phyloP scores from a whole-genome alignment of 169 alveolate genomes.

The Plasmodium blacklocki region DNA sequence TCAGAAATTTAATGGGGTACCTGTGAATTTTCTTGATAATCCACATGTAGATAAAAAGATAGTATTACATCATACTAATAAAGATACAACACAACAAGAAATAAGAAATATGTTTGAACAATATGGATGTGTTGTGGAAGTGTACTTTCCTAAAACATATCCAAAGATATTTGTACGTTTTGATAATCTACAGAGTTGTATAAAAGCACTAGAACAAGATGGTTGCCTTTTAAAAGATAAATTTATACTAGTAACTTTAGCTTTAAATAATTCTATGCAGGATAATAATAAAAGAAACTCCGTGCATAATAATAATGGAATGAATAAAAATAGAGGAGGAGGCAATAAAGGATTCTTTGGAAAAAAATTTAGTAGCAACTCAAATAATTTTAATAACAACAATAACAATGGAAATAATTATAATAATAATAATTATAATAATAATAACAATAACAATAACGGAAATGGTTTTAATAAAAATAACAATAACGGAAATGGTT shows the following conservation, averaged over 20 bases:
- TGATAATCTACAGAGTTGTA: slow-evolving; percentile 30
- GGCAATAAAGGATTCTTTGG: slow-evolving; percentile 1
- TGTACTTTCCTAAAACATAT: neutral
- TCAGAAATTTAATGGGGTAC: slow-evolving; percentile 34
- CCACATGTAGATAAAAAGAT: slow-evolving; percentile 3
- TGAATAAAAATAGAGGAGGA: slow-evolving; percentile 7
- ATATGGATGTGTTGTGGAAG: slow-evolving; percentile 20
- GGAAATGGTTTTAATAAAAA: neutral
- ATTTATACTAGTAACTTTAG: slow-evolving; percentile 15
- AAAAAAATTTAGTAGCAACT: slow-evolving; percentile 4
- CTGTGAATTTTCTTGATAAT: slow-evolving; percentile 23
- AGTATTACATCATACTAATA: neutral
- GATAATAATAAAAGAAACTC: neutral
- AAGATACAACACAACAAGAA: slow-evolving; percentile 12
- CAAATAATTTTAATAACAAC: neutral
- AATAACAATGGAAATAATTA: slow-evolving; percentile 13
- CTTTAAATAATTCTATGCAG: neutral
- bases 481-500: neutral
- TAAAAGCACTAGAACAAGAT: slow-evolving; percentile 41
- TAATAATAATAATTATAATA: neutral
- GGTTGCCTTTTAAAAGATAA: slow-evolving; percentile 19
- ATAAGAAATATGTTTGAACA: slow-evolving; percentile 7
- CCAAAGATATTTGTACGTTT: slow-evolving; percentile 9
- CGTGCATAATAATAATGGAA: slow-evolving; percentile 19
- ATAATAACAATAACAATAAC: slow-evolving; percentile 1